Evolutionary conservation across 176 grass and related monocot species (phyloP), one percentile per base, ranked within the genome.

Genomic region (Lolium multiflorum): DNA sequence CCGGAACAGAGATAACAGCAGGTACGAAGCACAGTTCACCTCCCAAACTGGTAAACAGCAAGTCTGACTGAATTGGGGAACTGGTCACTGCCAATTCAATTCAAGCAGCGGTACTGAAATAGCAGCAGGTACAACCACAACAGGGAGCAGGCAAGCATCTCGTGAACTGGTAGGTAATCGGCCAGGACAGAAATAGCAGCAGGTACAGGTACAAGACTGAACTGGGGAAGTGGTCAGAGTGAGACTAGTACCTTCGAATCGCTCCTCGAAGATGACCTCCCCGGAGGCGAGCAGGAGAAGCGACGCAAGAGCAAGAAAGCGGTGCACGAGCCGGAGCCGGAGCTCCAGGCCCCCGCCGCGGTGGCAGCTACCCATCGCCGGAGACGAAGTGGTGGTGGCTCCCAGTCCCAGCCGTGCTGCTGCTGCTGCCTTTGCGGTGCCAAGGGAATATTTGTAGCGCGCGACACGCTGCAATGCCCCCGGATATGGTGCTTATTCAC

Each of bases 251-350:
- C 97, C 94, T 70, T 99, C 94, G 82, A 99, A 99, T 51, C 97
- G 94, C 89, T 99, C 97, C 86, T 99, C 97, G 80, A 99, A 99
- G 84, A 99, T 50, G 84, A 97, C 81, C 82, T 99, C 97, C 6
- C 80, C 76, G 46, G 89, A 89, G 4, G 90, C 88, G 79, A 91
- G 49, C 14, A 94, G 94, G 8, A 95, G 28, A 24, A 95, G 76
- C 52, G 81, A 87, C 1, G 68, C 89, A 37, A 92, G 78, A 11
- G 51, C 83, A 31, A 90, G 52, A 2, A 35, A 3, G 31, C 31
- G 31, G 31, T 35, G 31, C 31, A 35, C 2, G 16, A 90, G 18
- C n/a, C 52, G 21, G 18, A 14, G 69, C 0, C 68, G 79, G 15
- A 85, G 21, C 21, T 76, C 11, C 10, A 58, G 74, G 50, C 17